phyloP scores from a whole-genome alignment of 1,139 yeast genomes.

The Entelexis paramagnoliae region DNA sequence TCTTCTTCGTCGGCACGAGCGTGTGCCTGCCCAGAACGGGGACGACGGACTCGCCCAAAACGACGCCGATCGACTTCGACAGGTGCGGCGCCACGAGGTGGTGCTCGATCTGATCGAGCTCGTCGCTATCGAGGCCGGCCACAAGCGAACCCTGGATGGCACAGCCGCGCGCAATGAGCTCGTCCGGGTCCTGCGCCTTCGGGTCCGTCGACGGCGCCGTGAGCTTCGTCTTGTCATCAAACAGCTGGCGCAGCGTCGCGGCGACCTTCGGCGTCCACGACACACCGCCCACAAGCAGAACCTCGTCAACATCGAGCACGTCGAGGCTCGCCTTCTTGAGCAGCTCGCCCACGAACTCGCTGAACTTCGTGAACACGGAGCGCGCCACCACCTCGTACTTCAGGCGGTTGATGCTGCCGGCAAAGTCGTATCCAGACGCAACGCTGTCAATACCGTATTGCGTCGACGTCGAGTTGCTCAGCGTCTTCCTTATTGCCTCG shows the following conservation, averaged over 20 bases:
- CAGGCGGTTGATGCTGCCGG: slow-evolving; percentile 84
- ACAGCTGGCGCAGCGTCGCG: slow-evolving; percentile 55
- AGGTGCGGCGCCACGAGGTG: slow-evolving; percentile 88
- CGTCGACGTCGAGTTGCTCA: slow-evolving; percentile 80
- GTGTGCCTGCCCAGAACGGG: slow-evolving; percentile 76
- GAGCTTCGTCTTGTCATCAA: slow-evolving; percentile 62
- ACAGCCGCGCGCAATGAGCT: slow-evolving; percentile 87
- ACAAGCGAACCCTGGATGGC: slow-evolving; percentile 92
- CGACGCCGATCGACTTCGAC: slow-evolving; percentile 74
- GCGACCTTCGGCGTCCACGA: slow-evolving; percentile 90
- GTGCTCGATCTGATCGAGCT: slow-evolving; percentile 71
- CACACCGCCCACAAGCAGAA: slow-evolving; percentile 86
- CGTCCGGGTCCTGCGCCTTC: slow-evolving; percentile 80
- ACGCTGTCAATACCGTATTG: slow-evolving; percentile 91
- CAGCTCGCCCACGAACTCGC: slow-evolving; percentile 61
- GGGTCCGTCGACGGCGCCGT: slow-evolving; percentile 65
- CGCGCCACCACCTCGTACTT: slow-evolving; percentile 85
- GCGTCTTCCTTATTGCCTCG: slow-evolving; percentile 77
- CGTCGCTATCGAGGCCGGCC: slow-evolving; percentile 75
- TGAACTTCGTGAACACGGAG: slow-evolving; percentile 63
- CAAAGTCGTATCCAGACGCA: slow-evolving; percentile 90
- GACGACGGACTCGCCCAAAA: slow-evolving; percentile 50
- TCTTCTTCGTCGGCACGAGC: slow-evolving; percentile 82
- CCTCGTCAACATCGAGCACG: slow-evolving; percentile 79
- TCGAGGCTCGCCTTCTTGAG: slow-evolving; percentile 79